phyloP scores from a whole-genome alignment of 805 yeast species.

The Nakazawaea ernobii region DNA sequence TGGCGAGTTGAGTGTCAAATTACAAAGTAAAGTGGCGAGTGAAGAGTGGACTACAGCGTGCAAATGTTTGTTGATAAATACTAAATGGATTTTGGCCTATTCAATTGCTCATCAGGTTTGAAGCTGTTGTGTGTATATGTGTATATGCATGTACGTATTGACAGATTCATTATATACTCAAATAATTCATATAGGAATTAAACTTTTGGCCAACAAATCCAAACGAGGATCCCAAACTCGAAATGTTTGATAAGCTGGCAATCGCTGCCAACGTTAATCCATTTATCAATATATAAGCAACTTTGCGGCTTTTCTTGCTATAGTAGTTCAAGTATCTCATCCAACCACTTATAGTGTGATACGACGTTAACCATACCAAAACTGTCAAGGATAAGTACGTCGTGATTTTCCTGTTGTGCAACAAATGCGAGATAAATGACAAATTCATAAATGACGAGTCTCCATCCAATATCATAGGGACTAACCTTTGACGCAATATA shows the following conservation, averaged over 20 bases:
- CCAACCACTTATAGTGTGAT: constrained; percentile 53
- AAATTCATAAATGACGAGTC: constrained; percentile 55
- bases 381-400: constrained; percentile 27
- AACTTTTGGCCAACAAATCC: constrained; percentile 20
- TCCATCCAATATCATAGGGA: constrained; percentile 54
- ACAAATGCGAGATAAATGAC: constrained; percentile 40
- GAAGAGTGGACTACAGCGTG: constrained; percentile 90
- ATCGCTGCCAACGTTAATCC: constrained; percentile 30
- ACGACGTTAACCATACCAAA: constrained; percentile 34
- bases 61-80: constrained; percentile 69
- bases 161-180: background rate
- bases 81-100: constrained; percentile 81
- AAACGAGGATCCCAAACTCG: constrained; percentile 16
- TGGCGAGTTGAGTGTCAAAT: constrained; percentile 70
- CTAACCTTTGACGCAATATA: constrained; percentile 36
- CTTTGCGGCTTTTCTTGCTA: constrained; percentile 32
- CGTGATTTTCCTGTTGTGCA: constrained; percentile 19
- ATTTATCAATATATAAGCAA: constrained; percentile 38
- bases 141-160: too few relatives aligned
- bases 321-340: constrained; percentile 38
- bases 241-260: constrained; percentile 26
- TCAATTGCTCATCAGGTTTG: constrained; percentile 35
- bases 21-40: constrained; percentile 56
- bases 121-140: background rate
- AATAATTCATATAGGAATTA: constrained; percentile 13